Conservation (phyloP, 2,329 filamentous ascomycete genomes). For the Colletotrichum zoysiae region DNA sequence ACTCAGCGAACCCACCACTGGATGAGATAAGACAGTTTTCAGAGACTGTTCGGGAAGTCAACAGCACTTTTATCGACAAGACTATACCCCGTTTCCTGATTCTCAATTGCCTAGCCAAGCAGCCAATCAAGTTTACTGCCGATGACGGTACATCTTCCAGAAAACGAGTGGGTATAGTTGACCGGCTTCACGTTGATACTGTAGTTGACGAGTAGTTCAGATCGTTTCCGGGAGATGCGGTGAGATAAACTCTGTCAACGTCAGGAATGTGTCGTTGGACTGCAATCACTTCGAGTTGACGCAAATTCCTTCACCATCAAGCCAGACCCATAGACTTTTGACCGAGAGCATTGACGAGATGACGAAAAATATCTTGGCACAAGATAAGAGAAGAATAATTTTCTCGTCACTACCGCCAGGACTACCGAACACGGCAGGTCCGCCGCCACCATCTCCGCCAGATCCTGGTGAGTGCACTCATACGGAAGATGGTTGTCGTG, state of each 20-base stretch:
- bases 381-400: constrained; percentile 4
- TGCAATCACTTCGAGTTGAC: constrained; percentile 43
- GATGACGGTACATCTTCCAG: constrained; percentile 12
- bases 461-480: background rate
- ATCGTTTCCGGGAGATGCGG: constrained; percentile 20
- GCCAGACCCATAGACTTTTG: constrained; percentile 37
- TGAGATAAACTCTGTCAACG: constrained; percentile 6
- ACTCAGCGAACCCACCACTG: constrained; percentile 7
- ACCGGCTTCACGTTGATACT: background rate
- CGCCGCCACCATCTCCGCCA: constrained; percentile 6
- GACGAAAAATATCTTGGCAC: constrained; percentile 6
- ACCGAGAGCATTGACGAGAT: constrained; percentile 20
- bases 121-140: background rate
- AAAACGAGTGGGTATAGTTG: background rate
- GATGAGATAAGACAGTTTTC: constrained; percentile 45
- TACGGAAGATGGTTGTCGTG: background rate
- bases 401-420: constrained; percentile 1
- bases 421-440: background rate
- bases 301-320: constrained; percentile 40
- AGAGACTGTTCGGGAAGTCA: constrained; percentile 43
- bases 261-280: constrained; percentile 29
- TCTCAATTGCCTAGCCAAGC: constrained; percentile 24
- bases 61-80: constrained; percentile 25
- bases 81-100: constrained; percentile 2
- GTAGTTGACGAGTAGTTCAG: background rate